Evolutionary conservation across 257 asterid species (phyloP).

Genomic region (Nyctanthes arbortristis): DNA sequence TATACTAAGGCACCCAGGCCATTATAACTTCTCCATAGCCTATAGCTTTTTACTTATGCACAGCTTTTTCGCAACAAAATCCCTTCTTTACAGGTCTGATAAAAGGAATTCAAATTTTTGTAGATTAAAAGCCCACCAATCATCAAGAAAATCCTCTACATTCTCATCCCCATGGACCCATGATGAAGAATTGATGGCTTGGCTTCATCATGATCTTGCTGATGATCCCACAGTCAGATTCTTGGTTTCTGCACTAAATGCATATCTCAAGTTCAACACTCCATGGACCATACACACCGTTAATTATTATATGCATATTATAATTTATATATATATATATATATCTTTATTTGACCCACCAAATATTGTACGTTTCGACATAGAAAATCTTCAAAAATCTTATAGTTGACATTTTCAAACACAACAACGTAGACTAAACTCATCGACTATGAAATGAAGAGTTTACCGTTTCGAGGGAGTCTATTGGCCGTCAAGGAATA

Average conservation of each 20-base stretch:
- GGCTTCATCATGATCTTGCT: constrained; percentile 24
- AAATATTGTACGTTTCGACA: neutral
- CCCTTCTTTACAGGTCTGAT: constrained; percentile 39
- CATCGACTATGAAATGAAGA: too few relatives aligned
- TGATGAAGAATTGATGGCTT: constrained; percentile 25
- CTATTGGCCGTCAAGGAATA: too few relatives aligned
- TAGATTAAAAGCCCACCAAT: constrained; percentile 14
- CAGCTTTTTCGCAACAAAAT: constrained; percentile 34
- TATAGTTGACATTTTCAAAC: too few relatives aligned
- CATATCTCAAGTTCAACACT: constrained; percentile 24
- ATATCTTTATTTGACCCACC: neutral
- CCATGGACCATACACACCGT: constrained; percentile 17
- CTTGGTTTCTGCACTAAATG: constrained; percentile 25
- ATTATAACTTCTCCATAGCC: constrained; percentile 4
- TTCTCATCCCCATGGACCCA: neutral
- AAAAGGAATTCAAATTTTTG: neutral
- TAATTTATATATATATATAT: neutral
- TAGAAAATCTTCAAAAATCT: neutral
- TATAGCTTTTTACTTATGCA: constrained; percentile 28
- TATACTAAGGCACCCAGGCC: neutral
- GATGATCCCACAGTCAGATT: constrained; percentile 11
- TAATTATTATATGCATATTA: neutral
- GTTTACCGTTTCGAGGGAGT: too few relatives aligned
- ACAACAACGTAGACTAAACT: too few relatives aligned
- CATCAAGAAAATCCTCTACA: neutral